These are phyloP conservation scores for Parascedosporium putredinis DNA, from an alignment of 2,329 filamentous ascomycete species.

Conservation along the genomic window DNA sequence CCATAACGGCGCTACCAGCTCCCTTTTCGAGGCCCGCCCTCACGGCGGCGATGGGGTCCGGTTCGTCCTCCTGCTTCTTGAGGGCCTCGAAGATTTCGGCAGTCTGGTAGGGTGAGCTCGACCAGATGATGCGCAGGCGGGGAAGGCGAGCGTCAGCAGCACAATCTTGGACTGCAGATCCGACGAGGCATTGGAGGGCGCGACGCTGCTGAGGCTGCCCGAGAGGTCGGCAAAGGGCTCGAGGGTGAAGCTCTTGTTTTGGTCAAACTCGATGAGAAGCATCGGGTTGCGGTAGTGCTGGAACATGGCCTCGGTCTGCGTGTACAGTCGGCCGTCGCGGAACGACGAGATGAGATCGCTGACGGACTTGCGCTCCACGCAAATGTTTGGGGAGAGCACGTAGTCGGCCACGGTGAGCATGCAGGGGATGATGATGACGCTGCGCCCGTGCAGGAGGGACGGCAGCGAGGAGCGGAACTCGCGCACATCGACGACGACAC, in stretches of 20 bases:
- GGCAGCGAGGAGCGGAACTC: constrained; percentile 92
- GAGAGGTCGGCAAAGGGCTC: constrained; percentile 65
- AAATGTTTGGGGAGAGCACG: constrained; percentile 81
- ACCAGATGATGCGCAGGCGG: constrained; percentile 88
- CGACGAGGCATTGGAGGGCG: constrained; percentile 45
- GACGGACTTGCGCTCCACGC: constrained; percentile 89
- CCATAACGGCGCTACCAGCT: constrained; percentile 7
- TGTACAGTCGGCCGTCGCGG: constrained; percentile 82
- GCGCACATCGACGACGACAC: constrained; percentile 88
- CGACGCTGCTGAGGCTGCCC: constrained; percentile 51
- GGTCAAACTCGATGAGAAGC: constrained; percentile 94
- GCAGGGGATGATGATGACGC: constrained; percentile 82
- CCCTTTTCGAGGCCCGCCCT: constrained; percentile 58
- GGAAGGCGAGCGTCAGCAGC: constrained; percentile 84
- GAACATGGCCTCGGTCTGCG: constrained; percentile 88
- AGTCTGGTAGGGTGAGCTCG: constrained; percentile 83
- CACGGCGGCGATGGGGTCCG: constrained; percentile 80
- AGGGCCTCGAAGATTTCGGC: constrained; percentile 93
- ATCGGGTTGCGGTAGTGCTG: constrained; percentile 82
- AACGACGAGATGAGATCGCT: constrained; percentile 87
- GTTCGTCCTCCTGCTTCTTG: constrained; percentile 82
- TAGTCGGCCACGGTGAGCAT: constrained; percentile 97
- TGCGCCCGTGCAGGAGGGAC: constrained; percentile 79
- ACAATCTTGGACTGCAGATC: constrained; percentile 90
- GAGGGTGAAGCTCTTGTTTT: constrained; percentile 93